phyloP scores from a whole-genome alignment of 768 basidiomycete genomes.

The Sarcomyxa edulis region DNA sequence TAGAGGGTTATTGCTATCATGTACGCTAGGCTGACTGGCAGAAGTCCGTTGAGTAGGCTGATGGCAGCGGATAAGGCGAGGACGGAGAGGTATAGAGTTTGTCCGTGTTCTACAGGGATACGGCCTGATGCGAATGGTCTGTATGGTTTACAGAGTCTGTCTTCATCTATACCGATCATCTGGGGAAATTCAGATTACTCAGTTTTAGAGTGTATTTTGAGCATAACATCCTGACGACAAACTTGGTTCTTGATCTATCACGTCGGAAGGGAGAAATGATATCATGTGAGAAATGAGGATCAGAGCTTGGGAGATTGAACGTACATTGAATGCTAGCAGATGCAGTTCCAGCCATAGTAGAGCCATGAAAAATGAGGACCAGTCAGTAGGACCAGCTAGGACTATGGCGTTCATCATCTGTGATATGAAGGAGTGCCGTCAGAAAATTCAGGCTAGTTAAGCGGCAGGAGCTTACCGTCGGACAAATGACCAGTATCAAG shows the following conservation, averaged over 20 bases:
- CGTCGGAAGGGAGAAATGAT: neutral
- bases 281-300: neutral
- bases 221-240: too few relatives aligned
- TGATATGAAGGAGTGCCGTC: neutral
- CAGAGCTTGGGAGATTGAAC: neutral
- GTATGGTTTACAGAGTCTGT: slow-evolving; percentile 15
- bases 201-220: too few relatives aligned
- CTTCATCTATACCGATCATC: slow-evolving; percentile 15
- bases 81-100: slow-evolving; percentile 10
- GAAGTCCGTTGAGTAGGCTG: slow-evolving; percentile 10
- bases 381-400: slow-evolving; percentile 8
- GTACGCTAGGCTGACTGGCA: slow-evolving; percentile 11
- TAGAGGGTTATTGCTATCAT: slow-evolving; percentile 15
- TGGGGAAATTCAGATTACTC: slow-evolving; percentile 1
- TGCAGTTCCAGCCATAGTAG: slow-evolving; percentile 12
- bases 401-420: slow-evolving; percentile 14
- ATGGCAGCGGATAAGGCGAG: slow-evolving; percentile 5
- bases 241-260: slow-evolving; percentile 15
- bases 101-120: slow-evolving; percentile 9
- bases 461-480: slow-evolving; percentile 1
- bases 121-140: slow-evolving; percentile 16
- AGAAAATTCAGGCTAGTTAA: neutral
- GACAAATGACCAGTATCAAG: neutral
- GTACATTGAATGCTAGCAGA: slow-evolving; percentile 12
- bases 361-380: slow-evolving; percentile 7